Percentiles rank a stretch among this genome's conserved stretches.
These are phyloP conservation scores for Lotmaria passim DNA, from an alignment of 208 protist genomes.

Conservation along the genomic window DNA sequence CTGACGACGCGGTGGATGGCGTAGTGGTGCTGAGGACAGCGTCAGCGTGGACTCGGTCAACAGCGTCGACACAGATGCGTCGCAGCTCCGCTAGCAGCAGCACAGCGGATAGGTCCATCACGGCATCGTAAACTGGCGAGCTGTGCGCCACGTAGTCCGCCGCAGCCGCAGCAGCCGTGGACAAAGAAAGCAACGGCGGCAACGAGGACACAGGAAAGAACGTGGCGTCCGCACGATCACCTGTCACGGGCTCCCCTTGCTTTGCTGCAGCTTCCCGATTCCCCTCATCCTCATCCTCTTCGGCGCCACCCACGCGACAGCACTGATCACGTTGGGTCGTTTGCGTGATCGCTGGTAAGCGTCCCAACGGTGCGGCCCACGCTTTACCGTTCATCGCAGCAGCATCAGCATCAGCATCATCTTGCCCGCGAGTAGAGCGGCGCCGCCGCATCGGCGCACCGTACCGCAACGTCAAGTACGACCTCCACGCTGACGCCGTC, in stretches of 20 bases:
- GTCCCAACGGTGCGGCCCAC: no score
- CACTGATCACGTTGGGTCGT: no score
- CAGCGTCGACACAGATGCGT: background rate
- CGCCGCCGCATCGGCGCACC: background rate
- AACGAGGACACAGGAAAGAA: background rate
- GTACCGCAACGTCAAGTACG: slow-evolving; percentile 30
- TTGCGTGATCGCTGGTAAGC: background rate
- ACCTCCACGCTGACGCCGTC: slow-evolving; percentile 6
- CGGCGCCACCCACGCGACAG: no score
- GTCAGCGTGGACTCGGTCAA: background rate
- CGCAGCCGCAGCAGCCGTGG: slow-evolving; percentile 4
- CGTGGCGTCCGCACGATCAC: background rate
- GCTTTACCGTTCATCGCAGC: no score
- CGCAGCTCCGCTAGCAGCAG: slow-evolving; percentile 22
- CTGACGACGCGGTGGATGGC: background rate
- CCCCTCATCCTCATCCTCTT: background rate
- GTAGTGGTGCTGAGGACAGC: background rate
- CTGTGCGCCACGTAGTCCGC: background rate
- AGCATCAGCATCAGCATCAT: no score
- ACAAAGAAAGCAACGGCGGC: background rate
- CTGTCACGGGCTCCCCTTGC: background rate
- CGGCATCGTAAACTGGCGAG: slow-evolving; percentile 15
- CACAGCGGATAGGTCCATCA: slow-evolving; percentile 27
- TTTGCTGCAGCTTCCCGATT: background rate
- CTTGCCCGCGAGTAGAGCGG: background rate